phyloP scores from a whole-genome alignment of 1,284 basidiomycete species.

The Termitomyces sp. region DNA sequence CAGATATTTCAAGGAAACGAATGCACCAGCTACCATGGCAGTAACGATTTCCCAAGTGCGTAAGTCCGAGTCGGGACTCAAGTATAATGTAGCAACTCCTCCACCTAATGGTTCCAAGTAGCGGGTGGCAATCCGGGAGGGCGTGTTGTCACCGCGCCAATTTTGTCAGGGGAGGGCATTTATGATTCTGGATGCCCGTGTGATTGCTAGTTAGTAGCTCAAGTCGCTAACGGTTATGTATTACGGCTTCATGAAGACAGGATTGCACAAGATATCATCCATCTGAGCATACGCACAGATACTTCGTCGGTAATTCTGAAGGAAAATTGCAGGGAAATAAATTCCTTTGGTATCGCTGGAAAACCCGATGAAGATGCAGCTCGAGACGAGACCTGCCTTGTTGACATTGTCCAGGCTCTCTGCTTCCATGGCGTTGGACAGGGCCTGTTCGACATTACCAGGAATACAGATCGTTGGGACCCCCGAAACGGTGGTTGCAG shows the following conservation, averaged over 20 bases:
- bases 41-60: too few species aligned
- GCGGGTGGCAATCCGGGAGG: too few species aligned
- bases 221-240: too few species aligned
- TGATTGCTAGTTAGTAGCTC: too few species aligned
- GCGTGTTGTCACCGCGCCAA: too few species aligned
- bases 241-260: neutral
- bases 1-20: too few species aligned
- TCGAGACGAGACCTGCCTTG: neutral
- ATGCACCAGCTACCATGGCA: too few species aligned
- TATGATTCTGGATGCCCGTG: neutral
- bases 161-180: neutral
- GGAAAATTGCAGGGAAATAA: too few species aligned
- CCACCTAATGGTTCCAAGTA: too few species aligned
- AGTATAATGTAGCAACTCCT: too few species aligned
- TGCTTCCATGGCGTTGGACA: neutral
- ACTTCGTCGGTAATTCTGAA: neutral
- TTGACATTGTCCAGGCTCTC: neutral
- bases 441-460: neutral
- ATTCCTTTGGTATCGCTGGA: too few species aligned
- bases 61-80: too few species aligned
- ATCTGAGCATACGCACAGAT: neutral
- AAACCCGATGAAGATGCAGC: neutral
- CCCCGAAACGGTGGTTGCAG: neutral
- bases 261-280: neutral
- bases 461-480: neutral